Evolutionary conservation across 164 flowering plant genomes (phyloP), one percentile per base, ranked within the genome.

Genomic region (Taxillus chinensis): DNA sequence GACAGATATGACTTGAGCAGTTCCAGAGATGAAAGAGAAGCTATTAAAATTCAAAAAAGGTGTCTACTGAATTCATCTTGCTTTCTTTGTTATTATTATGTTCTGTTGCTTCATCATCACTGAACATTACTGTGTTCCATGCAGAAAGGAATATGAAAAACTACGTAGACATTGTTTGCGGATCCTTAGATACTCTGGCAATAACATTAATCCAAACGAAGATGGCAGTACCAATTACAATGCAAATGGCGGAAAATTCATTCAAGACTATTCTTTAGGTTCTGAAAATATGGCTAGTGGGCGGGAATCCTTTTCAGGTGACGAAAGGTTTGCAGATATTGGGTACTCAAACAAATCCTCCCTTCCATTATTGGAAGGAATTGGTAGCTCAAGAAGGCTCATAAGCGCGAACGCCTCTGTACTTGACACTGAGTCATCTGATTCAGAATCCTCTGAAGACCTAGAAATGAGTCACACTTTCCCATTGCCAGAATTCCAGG

Each of bases 131-230:
- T 62, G 17, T 48, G 27, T 62, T 3, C 62, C 52, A 62, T 68
- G 52, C 80, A 83, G 90, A 65, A 81, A 78, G 53, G 78, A 77
- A 66, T 85, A 79, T 68, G 79, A 81, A 61, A 75, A 67, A 62
- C 62, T 82, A 53, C 67, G 85, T 62, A 77, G 68, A 62, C 74
- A 78, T 64, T 82, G 83, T 62, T 71, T 59, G 49, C 69, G 67
- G 61, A 69, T 76, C 27, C 62, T 64, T 2, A 75, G 70, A 57
- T 68, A 51, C 37, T 57, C 16, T 16, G 60, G 50, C 49, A 71
- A 57, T 63, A 67, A 56, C 52, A 65, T 10, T 46, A 73, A 64
- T 60, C 48, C 66, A 8, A 71, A 69, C 41, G 74, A 75, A 70
- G 17, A 49, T n/a, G 61, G 58, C 52, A 70, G 64, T 53, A 57